Conservation (phyloP, 208 protist genomes). For the Leishmania martiniquensis region DNA sequence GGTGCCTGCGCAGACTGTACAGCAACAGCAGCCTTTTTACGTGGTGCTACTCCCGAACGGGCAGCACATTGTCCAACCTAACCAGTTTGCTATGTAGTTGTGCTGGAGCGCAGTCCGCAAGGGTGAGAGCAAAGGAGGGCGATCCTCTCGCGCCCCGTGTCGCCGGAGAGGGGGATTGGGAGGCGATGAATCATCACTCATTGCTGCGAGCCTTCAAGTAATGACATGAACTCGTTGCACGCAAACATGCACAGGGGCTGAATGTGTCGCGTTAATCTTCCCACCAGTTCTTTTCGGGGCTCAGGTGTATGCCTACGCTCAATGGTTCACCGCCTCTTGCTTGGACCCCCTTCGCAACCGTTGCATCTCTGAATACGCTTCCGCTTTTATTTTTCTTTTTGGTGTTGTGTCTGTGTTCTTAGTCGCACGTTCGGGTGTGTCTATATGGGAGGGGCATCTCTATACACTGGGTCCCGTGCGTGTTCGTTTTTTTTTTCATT, state of each 20-base stretch:
- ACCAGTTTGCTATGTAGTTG: constrained; percentile 22
- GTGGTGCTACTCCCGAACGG: constrained; percentile 46
- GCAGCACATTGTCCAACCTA: constrained; percentile 20
- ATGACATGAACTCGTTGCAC: not conserved
- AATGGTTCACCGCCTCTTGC: not conserved
- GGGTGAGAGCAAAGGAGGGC: not conserved
- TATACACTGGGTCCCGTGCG: not conserved
- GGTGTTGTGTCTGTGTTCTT: not conserved
- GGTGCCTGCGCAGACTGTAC: not conserved
- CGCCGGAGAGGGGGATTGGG: not conserved
- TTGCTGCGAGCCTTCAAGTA: not conserved
- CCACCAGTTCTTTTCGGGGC: not conserved
- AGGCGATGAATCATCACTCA: not conserved
- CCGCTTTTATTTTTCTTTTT: not conserved
- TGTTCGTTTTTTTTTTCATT: not conserved
- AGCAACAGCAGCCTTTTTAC: constrained; percentile 30
- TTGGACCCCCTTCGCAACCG: not conserved
- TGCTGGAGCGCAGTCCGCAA: too few species aligned
- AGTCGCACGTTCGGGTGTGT: not conserved
- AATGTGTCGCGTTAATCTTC: not conserved
- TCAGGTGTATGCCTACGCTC: not conserved
- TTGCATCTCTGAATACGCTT: not conserved
- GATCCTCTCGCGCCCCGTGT: not conserved
- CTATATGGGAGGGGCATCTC: not conserved
- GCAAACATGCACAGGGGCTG: too few species aligned